These are phyloP conservation scores for Botrytis squamosa DNA, from an alignment of 2,329 filamentous ascomycete species.

Conservation along the genomic window DNA sequence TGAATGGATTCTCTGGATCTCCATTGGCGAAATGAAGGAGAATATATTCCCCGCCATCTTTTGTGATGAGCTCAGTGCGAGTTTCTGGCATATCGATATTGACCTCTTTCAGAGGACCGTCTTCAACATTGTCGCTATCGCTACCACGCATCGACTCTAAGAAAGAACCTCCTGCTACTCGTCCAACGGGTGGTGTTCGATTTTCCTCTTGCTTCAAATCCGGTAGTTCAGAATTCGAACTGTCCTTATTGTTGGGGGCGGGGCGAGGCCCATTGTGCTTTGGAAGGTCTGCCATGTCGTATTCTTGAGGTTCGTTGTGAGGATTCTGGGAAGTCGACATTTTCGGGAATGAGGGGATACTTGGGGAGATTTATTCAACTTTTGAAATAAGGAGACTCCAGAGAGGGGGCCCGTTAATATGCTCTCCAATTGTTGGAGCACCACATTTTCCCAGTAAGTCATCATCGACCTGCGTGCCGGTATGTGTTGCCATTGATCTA, in stretches of 20 bases:
- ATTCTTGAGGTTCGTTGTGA: neutral
- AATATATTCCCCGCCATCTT: constrained; percentile 47
- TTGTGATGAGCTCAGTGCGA: constrained; percentile 43
- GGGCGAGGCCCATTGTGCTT: constrained; percentile 12
- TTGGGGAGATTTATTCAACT: constrained; percentile 23
- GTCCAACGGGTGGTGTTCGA: constrained; percentile 32
- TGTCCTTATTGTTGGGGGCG: neutral
- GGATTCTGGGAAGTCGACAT: neutral
- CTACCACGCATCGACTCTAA: constrained; percentile 39
- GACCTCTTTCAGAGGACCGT: constrained; percentile 43
- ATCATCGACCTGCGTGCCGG: constrained; percentile 16
- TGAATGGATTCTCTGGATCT: constrained; percentile 52
- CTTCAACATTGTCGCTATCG: constrained; percentile 33
- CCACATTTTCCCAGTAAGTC: constrained; percentile 11
- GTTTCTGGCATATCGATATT: constrained; percentile 51
- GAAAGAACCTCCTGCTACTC: constrained; percentile 44
- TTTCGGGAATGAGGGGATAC: neutral
- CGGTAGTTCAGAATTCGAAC: constrained; percentile 3
- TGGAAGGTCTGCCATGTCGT: constrained; percentile 7
- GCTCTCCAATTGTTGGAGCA: neutral
- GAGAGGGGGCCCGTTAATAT: constrained; percentile 9
- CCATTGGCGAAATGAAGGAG: constrained; percentile 47
- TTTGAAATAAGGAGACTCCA: constrained; percentile 18
- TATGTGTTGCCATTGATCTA: constrained; percentile 18
- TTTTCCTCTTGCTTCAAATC: constrained; percentile 29